phyloP scores from a whole-genome alignment of 2,329 filamentous ascomycete genomes.

The Dissoconium aciculare region DNA sequence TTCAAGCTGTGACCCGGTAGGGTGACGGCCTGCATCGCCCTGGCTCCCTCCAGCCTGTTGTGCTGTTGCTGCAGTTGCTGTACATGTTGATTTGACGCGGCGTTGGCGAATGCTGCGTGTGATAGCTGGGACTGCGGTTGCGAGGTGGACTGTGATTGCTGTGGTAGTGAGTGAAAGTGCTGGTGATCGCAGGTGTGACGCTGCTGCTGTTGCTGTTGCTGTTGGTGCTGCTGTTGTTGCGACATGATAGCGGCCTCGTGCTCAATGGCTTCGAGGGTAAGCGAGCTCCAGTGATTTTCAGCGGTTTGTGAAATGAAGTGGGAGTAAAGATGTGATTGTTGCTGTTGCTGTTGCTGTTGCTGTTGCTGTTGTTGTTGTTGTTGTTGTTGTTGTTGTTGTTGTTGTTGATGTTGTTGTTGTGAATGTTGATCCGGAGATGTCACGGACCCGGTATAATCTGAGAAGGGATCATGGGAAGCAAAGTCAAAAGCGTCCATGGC shows the following conservation, averaged over 20 bases:
- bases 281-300: slow-evolving; percentile 8
- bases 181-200: slow-evolving; percentile 5
- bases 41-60: slow-evolving; percentile 19
- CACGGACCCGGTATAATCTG: not conserved
- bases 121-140: slow-evolving; percentile 9
- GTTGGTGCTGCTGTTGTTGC: slow-evolving; percentile 14
- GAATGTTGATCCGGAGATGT: slow-evolving; percentile 15
- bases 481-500: slow-evolving; percentile 1
- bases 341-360: slow-evolving; percentile 5
- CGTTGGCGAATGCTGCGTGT: slow-evolving; percentile 12
- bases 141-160: slow-evolving; percentile 11
- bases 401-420: too few relatives aligned
- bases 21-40: slow-evolving; percentile 17
- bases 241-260: slow-evolving; percentile 10
- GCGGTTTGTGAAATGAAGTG: slow-evolving; percentile 3
- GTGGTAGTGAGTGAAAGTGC: slow-evolving; percentile 7
- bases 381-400: too few relatives aligned
- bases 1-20: slow-evolving; percentile 21
- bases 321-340: slow-evolving; percentile 4
- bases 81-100: slow-evolving; percentile 9
- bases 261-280: slow-evolving; percentile 16
- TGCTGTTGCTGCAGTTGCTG: slow-evolving; percentile 12
- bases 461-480: not conserved
- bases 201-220: slow-evolving; percentile 12
- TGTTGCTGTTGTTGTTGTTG: slow-evolving; percentile 11